Evolutionary conservation across 1,139 yeast genomes (phyloP).

Genomic region (Starmera stellimalicola): DNA sequence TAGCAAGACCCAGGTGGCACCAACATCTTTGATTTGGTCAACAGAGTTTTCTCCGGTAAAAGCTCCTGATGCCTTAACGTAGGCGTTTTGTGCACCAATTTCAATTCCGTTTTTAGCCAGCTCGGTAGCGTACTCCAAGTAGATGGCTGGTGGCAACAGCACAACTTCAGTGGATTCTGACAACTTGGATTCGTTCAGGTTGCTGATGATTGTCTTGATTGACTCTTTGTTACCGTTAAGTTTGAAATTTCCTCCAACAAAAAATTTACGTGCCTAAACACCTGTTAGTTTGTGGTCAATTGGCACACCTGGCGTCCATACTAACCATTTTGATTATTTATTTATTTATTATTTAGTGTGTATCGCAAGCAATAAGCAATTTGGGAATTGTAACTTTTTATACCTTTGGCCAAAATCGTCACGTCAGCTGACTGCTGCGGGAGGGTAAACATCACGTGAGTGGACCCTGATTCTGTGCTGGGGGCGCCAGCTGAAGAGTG

Average conservation of each 20-base stretch:
- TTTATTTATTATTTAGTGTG: not conserved
- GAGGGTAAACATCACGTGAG: too few relatives aligned
- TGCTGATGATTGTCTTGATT: constrained; percentile 72
- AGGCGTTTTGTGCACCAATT: constrained; percentile 88
- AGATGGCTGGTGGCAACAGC: constrained; percentile 93
- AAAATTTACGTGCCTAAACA: constrained; percentile 75
- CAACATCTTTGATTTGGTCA: constrained; percentile 80
- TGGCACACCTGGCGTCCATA: not conserved
- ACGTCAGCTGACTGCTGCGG: too few relatives aligned
- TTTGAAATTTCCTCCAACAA: constrained; percentile 98
- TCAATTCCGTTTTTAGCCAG: constrained; percentile 59
- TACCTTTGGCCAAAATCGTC: too few relatives aligned
- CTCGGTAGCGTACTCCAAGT: constrained; percentile 68
- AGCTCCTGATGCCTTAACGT: constrained; percentile 86
- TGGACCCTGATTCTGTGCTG: too few relatives aligned
- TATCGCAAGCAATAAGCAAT: too few relatives aligned
- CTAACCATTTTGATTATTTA: constrained; percentile 6
- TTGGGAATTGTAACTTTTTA: too few relatives aligned
- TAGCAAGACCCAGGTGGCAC: constrained; percentile 89
- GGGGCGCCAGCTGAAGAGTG: too few relatives aligned
- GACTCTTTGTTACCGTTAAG: constrained; percentile 93
- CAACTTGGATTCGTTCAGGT: constrained; percentile 69
- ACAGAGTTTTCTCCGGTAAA: constrained; percentile 97
- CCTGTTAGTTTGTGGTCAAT: not conserved
- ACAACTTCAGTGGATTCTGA: constrained; percentile 77